Base-by-base conservation (phyloP, 2,329 filamentous ascomycete species). In the Sphaceloma murrayae region DNA sequence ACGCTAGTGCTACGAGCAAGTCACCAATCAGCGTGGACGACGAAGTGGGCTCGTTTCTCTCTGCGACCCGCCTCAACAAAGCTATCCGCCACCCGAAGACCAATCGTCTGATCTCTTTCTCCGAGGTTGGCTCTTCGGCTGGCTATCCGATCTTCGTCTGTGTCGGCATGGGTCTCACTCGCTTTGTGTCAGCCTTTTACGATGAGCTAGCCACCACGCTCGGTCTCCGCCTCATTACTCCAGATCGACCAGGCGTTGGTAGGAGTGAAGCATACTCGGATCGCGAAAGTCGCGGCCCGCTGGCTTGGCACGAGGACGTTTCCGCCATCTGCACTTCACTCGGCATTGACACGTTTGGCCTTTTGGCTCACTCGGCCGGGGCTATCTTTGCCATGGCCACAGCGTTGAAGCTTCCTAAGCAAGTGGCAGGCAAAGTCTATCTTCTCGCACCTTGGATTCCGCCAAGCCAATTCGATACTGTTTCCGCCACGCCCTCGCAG, bases 371-470 rank as follows among this genome's bases (percentile, higher is more conserved):
- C 62, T 96, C 89, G 1, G 91, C 91, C 1, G 91, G 91, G 11
- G 89, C 91, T n/a, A 94, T 98, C 43, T 98, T 98, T 58, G 91
- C 91, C 2, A 74, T 98, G 13, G 91, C 91, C 0, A 96, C 91
- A 0, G 91, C 91, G 0, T 70, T 98, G 33, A 84, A 91, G 33
- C 94, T 98, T 76, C 91, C 91, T 3, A 88, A 95, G 56, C 85
- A 95, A 57, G 93, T 98, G 49, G 82, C 88, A 4, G 91, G 91
- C 14, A 82, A 86, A 43, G 91, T 98, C 45, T 91, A 98, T 62
- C 75, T 98, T 2, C 73, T 98, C 6, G 89, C 91, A 1, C 91
- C 91, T 0, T 95, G 87, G 91, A 96, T 98, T 34, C 91, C 91
- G 1, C 91, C 91, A 0, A 96, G 86, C 3, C 87, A 94, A 59